Base-by-base conservation (phyloP, 495 filamentous ascomycete species). In the Cercophora samala region DNA sequence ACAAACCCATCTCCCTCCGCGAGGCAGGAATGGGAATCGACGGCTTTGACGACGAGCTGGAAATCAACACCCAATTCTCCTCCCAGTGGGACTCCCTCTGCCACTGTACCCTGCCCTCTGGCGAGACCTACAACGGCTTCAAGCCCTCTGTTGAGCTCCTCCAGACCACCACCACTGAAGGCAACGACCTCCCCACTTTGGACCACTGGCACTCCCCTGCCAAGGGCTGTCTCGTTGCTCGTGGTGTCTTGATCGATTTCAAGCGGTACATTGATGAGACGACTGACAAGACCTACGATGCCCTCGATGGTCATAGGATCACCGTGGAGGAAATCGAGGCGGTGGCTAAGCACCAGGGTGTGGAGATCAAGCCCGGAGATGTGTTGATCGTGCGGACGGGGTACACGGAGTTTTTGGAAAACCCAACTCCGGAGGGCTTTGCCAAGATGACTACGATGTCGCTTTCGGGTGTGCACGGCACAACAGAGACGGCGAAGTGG, bases 31-130 rank as follows among this genome's bases (percentile, higher is more conserved):
- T 79, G 68, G 73, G 73, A 24, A 61, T 64, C 17, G 61, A 64
- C 6, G 80, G 78, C 37, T 80, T 74, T 70, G 81, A 83, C 56
- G 81, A 83, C 61, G 81, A 89, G 65, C 88, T 91, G 66, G 82
- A 84, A 25, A 83, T 93, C 75, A 93, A 93, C 75, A 92, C 90
- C 0, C 90, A 93, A 72, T 85, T 86, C 69, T 85, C 86, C 25
- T 90, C 87, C 3, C 91, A 94, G 76, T 93, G 91, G 91, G 91
- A 93, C 71, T 88, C 89, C 21, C 81, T 93, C n/a, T 80, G 88
- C 59, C 90, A 92, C 75, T 11, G 8, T 3, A 51, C 71, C 62
- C 66, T 64, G 46, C 53, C 18, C 1, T 77, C 81, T 2, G 79
- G 77, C 15, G 69, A 73, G 22, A 78, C 83, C 18, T 90, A 89